Conservation (phyloP, 2,329 filamentous ascomycete genomes). For the Colletotrichum truncatum region DNA sequence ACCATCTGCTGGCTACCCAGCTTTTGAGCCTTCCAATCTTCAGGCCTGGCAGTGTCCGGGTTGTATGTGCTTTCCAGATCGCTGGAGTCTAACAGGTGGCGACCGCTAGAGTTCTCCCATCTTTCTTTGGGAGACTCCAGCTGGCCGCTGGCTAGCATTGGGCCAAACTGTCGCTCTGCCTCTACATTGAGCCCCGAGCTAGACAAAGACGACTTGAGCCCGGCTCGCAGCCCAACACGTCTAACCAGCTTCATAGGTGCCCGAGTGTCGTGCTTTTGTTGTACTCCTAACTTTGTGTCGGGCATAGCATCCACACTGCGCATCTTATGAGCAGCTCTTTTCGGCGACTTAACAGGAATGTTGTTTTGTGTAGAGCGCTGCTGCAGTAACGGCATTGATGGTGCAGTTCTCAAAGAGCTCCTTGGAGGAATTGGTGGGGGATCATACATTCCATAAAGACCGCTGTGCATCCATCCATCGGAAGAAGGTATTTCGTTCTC, state of each 20-base stretch:
- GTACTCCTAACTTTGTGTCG: background rate
- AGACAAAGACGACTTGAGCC: slow-evolving; percentile 1
- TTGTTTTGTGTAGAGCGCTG: slow-evolving; percentile 1
- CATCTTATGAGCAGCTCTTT: background rate
- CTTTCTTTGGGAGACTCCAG: background rate
- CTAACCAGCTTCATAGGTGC: slow-evolving; percentile 25
- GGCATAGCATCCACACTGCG: background rate
- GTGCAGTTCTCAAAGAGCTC: slow-evolving; percentile 10
- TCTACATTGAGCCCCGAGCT: slow-evolving; percentile 16
- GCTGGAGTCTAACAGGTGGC: background rate
- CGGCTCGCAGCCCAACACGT: background rate
- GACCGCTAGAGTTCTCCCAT: background rate
- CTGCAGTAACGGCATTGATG: slow-evolving; percentile 20
- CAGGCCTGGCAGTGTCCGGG: background rate
- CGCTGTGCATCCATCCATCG: background rate
- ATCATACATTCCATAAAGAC: background rate
- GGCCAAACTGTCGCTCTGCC: slow-evolving; percentile 7
- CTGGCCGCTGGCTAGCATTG: background rate
- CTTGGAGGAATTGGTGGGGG: slow-evolving; percentile 23
- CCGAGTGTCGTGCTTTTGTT: background rate
- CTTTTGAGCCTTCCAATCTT: slow-evolving; percentile 41
- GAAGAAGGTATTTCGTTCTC: slow-evolving; percentile 14
- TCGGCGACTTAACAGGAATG: background rate
- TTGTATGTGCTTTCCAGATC: background rate
- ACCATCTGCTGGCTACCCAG: slow-evolving; percentile 62